Evolutionary conservation across 2,329 filamentous ascomycete genomes (phyloP).

Genomic region (Fusarium sp.): DNA sequence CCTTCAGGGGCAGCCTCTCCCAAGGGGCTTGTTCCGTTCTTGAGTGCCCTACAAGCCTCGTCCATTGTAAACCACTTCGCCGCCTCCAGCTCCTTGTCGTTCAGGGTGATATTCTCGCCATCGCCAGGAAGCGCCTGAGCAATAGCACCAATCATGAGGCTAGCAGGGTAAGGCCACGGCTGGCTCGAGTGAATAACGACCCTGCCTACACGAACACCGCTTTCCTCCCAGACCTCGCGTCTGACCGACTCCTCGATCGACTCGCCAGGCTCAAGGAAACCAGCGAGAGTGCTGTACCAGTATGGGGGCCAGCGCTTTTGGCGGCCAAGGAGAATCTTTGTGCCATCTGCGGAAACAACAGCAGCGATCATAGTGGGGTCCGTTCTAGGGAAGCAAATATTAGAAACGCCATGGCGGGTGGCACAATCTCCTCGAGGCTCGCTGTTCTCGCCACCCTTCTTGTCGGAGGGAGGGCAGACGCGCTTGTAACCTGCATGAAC

Average conservation of each 20-base stretch:
- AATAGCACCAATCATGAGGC: slow-evolving; percentile 88
- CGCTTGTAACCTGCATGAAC: slow-evolving; percentile 85
- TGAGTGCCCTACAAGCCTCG: slow-evolving; percentile 81
- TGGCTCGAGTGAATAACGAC: slow-evolving; percentile 87
- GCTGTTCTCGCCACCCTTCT: slow-evolving; percentile 58
- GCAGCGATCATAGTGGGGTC: slow-evolving; percentile 97
- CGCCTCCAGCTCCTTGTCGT: slow-evolving; percentile 91
- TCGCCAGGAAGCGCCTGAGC: slow-evolving; percentile 79
- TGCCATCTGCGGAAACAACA: slow-evolving; percentile 83
- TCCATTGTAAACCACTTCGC: slow-evolving; percentile 89
- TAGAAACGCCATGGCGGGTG: slow-evolving; percentile 87
- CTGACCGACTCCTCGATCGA: slow-evolving; percentile 86
- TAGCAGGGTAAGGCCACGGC: slow-evolving; percentile 89
- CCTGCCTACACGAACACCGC: slow-evolving; percentile 78
- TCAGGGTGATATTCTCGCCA: slow-evolving; percentile 84
- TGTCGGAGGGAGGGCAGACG: slow-evolving; percentile 78
- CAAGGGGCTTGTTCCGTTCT: slow-evolving; percentile 72
- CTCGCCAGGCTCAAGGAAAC: slow-evolving; percentile 87
- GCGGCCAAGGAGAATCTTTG: slow-evolving; percentile 84
- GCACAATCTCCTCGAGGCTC: slow-evolving; percentile 76
- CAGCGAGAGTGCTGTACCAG: slow-evolving; percentile 91
- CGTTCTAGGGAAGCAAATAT: slow-evolving; percentile 90
- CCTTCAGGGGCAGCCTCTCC: slow-evolving; percentile 72
- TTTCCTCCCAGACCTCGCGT: slow-evolving; percentile 88
- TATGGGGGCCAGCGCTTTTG: slow-evolving; percentile 83